A percentile compares a stretch with the other conserved stretches of the same genome.
phyloP scores from a whole-genome alignment of 805 yeast genomes.

The Tetrapisispora taiwanensis region DNA sequence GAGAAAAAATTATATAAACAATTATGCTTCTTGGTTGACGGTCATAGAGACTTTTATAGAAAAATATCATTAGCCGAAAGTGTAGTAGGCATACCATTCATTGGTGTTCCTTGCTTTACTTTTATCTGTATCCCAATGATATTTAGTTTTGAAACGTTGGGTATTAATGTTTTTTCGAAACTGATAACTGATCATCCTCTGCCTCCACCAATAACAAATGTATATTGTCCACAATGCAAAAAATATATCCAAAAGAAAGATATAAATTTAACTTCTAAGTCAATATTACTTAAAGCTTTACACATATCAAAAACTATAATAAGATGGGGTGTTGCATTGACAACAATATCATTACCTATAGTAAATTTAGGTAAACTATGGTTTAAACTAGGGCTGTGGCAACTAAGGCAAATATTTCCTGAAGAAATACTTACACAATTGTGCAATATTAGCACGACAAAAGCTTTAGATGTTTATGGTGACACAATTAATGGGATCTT shows the following conservation, averaged over 20 bases:
- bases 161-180: slow-evolving; percentile 3
- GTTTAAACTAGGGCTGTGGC: slow-evolving; percentile 20
- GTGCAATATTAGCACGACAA: slow-evolving; percentile 20
- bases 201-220: slow-evolving; percentile 6
- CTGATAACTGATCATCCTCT: slow-evolving; percentile 1
- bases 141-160: slow-evolving; percentile 5
- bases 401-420: slow-evolving; percentile 21
- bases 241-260: slow-evolving; percentile 3
- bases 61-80: slow-evolving; percentile 10
- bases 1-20: slow-evolving; percentile 10
- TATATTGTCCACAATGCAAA: slow-evolving; percentile 18
- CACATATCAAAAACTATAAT: slow-evolving; percentile 3
- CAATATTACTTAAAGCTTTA: background rate
- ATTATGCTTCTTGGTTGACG: slow-evolving; percentile 12
- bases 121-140: slow-evolving; percentile 6
- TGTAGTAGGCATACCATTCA: slow-evolving; percentile 7
- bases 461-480: slow-evolving; percentile 21
- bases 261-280: slow-evolving; percentile 1
- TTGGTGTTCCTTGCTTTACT: slow-evolving; percentile 7
- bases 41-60: slow-evolving; percentile 13
- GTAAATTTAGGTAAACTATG: slow-evolving; percentile 14
- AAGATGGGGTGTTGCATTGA: slow-evolving; percentile 3
- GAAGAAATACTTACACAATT: slow-evolving; percentile 17
- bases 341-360: background rate
- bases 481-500: slow-evolving; percentile 15